Percentiles rank a stretch among this genome's conserved stretches.
Evolutionary conservation across 2,329 filamentous ascomycete species (phyloP).

Genomic region (Beauveria rudraprayagi): DNA sequence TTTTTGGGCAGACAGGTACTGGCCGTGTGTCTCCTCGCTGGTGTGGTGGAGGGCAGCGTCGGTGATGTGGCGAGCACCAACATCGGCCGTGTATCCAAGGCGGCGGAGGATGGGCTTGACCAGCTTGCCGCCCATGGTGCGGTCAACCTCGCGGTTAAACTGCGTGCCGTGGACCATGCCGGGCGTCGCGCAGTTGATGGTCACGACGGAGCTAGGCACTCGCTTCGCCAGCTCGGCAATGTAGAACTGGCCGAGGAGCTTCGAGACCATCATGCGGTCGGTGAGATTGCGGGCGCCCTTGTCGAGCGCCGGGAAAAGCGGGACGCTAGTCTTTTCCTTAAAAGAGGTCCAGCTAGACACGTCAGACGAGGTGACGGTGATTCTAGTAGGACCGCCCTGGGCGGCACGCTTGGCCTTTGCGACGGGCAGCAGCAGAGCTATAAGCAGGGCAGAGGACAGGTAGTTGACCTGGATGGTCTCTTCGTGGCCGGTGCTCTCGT

Average conservation of each 20-base stretch:
- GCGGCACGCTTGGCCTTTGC: slow-evolving; percentile 26
- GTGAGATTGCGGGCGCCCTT: not conserved
- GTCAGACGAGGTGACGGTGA: slow-evolving; percentile 20
- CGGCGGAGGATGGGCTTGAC: slow-evolving; percentile 1
- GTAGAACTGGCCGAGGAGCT: slow-evolving; percentile 26
- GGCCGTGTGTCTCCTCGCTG: slow-evolving; percentile 6
- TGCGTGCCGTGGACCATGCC: slow-evolving; percentile 15
- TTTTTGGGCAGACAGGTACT: slow-evolving; percentile 8
- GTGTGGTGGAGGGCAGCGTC: slow-evolving; percentile 7
- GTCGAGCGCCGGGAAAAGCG: slow-evolving; percentile 17
- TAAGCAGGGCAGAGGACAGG: slow-evolving; percentile 39
- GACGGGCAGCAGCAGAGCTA: slow-evolving; percentile 37
- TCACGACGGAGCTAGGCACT: slow-evolving; percentile 16
- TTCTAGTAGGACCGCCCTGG: slow-evolving; percentile 9
- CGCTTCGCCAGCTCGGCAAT: slow-evolving; percentile 19
- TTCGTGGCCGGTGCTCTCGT: slow-evolving; percentile 30
- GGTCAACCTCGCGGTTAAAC: slow-evolving; percentile 13
- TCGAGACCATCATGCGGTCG: slow-evolving; percentile 18
- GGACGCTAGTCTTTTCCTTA: not conserved
- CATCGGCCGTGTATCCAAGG: not conserved
- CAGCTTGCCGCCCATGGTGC: slow-evolving; percentile 7
- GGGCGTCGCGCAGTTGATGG: slow-evolving; percentile 16
- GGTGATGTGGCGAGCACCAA: slow-evolving; percentile 11
- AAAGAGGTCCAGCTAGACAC: slow-evolving; percentile 16
- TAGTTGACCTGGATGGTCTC: slow-evolving; percentile 41